phyloP scores from a whole-genome alignment of 2,329 filamentous ascomycete species.

The Aspergillus sp. region DNA sequence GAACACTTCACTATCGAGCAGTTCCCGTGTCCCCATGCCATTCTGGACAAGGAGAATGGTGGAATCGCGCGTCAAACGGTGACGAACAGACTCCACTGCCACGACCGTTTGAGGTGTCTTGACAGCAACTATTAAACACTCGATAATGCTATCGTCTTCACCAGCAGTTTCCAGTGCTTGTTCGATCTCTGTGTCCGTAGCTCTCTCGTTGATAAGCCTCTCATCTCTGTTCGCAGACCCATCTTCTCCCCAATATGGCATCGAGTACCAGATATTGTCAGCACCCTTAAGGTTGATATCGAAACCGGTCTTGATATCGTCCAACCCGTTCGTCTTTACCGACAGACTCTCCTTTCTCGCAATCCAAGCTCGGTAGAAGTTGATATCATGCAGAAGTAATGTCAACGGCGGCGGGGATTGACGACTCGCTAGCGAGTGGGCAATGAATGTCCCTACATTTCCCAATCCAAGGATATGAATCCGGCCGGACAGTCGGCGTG shows the following conservation, averaged over 20 bases:
- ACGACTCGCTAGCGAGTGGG: constrained; percentile 58
- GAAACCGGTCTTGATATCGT: constrained; percentile 37
- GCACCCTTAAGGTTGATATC: constrained; percentile 35
- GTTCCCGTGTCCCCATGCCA: constrained; percentile 75
- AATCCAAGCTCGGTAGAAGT: constrained; percentile 28
- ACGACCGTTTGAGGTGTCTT: constrained; percentile 64
- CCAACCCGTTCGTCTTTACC: constrained; percentile 31
- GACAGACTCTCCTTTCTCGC: constrained; percentile 24
- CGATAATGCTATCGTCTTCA: constrained; percentile 47
- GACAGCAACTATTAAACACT: constrained; percentile 68
- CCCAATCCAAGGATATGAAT: constrained; percentile 75
- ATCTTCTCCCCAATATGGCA: constrained; percentile 16
- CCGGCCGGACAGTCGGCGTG: constrained; percentile 34
- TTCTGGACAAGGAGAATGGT: constrained; percentile 72
- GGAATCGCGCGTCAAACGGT: constrained; percentile 58
- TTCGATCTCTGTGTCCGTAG: constrained; percentile 6
- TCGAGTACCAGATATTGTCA: constrained; percentile 25
- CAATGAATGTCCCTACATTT: constrained; percentile 72
- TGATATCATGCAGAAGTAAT: constrained; percentile 60
- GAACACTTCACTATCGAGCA: constrained; percentile 64
- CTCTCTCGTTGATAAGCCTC: constrained; percentile 3
- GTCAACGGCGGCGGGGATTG: constrained; percentile 63
- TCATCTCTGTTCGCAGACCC: constrained; percentile 5
- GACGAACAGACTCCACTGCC: constrained; percentile 57
- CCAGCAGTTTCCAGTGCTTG: constrained; percentile 5